Base-by-base conservation (phyloP, 257 asterid genomes). In the Solanum corneliomulleri region DNA sequence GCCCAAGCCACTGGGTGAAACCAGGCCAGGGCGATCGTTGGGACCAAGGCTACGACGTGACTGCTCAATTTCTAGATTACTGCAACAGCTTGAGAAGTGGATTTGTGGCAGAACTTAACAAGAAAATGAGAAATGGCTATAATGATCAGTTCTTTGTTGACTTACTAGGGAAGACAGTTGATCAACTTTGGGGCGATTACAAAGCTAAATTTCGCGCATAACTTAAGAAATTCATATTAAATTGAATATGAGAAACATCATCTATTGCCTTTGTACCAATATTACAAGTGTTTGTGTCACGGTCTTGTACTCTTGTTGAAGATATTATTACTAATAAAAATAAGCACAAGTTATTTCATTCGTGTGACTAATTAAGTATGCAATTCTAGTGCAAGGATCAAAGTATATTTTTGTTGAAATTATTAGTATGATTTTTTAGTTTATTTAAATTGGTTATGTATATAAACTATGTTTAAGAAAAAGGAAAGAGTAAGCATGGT, bases 1-100 rank as follows among this genome's bases (percentile, higher is more conserved):
- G 88, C 8, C 94, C 97, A 1, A 82, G 95, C 75, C 94, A 95
- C 29, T 95, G 97, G 97, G 96, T 89, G 42, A 25, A 78, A 20
- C 88, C 98, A 0, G 97, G 97, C 2, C 88, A 91, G n/a, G 76
- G 76, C 3, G 1, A 69, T 8, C 76, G 76, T 31, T 69, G 76
- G 76, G 76, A 69, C n/a, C 76, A 69, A 29, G 76, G 76, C 42
- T 69, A 69, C n/a, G 76, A 69, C 0, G 76, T 69, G 2, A 69
- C 76, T 2, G 76, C 76, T 69, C 76, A 33, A 31, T 69, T 69
- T 69, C 76, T 69, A 15, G 42, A 69, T 69, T 69, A 69, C n/a
- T 69, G 76, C 42, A 69, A 69, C 1, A 31, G 2, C 2, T 69
- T 69, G 76, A 69, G 76, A 69, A 69, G 31, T 69, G 76, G 42